Conservation (phyloP, 306 rosid species). For the Dalbergia cochinchinensis region DNA sequence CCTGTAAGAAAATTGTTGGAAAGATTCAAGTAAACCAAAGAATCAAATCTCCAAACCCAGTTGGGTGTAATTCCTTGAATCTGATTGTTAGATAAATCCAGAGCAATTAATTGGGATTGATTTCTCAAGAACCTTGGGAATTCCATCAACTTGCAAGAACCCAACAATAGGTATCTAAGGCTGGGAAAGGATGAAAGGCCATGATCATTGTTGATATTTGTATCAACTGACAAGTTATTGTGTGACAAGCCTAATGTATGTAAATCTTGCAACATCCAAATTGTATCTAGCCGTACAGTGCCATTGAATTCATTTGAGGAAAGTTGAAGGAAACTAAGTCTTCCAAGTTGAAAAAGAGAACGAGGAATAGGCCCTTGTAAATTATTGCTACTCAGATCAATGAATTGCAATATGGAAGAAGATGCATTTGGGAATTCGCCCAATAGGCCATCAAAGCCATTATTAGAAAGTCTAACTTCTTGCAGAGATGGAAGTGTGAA, state of each 20-base stretch:
- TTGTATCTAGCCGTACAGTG: neutral
- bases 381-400: neutral
- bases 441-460: neutral
- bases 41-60: constrained; percentile 48
- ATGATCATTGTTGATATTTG: no score
- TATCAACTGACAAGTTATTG: no score
- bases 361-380: neutral
- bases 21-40: constrained; percentile 6
- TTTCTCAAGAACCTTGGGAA: no score
- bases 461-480: neutral
- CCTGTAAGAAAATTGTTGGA: constrained; percentile 34
- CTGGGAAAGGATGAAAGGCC: no score
- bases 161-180: no score
- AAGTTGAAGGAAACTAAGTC: neutral
- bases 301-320: neutral
- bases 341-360: neutral
- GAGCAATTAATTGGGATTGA: neutral
- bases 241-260: no score
- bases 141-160: no score
- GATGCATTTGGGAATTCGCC: neutral
- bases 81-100: constrained; percentile 50
- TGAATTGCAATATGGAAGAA: neutral
- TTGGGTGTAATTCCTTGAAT: constrained; percentile 46
- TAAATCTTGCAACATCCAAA: no score
- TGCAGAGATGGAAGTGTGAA: neutral